A percentile compares a stretch with the other conserved stretches of the same genome.
Evolutionary conservation across 2,329 filamentous ascomycete species (phyloP).

Genomic region (Allantophomopsis cytisporea): DNA sequence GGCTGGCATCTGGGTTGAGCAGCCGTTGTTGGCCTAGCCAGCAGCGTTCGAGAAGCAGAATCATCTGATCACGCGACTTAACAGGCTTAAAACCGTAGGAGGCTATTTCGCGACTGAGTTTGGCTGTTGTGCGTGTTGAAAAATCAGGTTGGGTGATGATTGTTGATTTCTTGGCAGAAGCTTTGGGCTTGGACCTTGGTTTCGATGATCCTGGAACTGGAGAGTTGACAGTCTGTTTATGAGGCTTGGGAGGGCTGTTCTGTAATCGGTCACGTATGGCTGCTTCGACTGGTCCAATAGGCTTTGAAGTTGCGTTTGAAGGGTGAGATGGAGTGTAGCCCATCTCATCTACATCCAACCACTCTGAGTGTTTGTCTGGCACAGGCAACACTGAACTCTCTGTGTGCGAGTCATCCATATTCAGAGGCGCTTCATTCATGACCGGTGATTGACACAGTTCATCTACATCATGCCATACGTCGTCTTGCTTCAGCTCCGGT

Average conservation of each 20-base stretch:
- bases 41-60: constrained; percentile 55
- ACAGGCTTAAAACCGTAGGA: constrained; percentile 62
- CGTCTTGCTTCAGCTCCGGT: neutral
- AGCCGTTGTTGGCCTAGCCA: constrained; percentile 44
- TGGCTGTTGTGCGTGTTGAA: constrained; percentile 43
- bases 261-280: constrained; percentile 5
- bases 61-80: constrained; percentile 55
- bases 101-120: constrained; percentile 47
- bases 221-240: neutral
- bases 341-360: neutral
- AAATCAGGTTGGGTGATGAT: constrained; percentile 33
- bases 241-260: constrained; percentile 1
- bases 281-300: neutral
- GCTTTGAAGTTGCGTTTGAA: neutral
- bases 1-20: constrained; percentile 10
- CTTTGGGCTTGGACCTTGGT: neutral
- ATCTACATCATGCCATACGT: neutral
- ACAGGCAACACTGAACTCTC: neutral
- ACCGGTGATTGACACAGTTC: neutral
- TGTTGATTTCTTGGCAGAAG: constrained; percentile 1
- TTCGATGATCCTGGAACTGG: neutral
- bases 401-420: too few relatives aligned
- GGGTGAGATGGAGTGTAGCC: too few relatives aligned
- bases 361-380: neutral
- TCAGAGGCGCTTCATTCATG: too few relatives aligned